Conservation (phyloP, 2,329 filamentous ascomycete species). For the Fusarium mangiferae region DNA sequence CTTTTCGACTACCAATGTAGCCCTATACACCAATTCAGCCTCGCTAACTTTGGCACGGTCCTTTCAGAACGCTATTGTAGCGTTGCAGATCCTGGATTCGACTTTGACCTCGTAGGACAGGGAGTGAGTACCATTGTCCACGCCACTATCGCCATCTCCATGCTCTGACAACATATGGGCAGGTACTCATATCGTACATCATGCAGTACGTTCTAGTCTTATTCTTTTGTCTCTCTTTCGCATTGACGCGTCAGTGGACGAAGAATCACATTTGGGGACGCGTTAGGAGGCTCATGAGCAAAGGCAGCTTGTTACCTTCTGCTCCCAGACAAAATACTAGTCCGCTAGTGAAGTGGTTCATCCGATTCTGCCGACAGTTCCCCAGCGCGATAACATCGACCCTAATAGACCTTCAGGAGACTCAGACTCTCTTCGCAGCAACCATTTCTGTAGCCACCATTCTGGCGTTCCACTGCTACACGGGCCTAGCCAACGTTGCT, state of each 20-base stretch:
- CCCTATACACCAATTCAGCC: not conserved
- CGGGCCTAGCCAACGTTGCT: not conserved
- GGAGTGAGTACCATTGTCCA: not conserved
- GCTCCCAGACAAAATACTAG: fast-evolving
- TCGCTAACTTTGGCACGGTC: not conserved
- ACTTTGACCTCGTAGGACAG: not conserved
- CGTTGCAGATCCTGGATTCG: not conserved
- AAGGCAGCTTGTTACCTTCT: fast-evolving
- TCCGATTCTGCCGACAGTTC: not conserved
- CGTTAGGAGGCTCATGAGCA: not conserved
- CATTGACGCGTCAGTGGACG: not conserved
- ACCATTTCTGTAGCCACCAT: not conserved
- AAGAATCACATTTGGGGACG: not conserved
- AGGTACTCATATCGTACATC: not conserved
- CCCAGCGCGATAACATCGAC: not conserved
- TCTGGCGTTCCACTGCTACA: not conserved
- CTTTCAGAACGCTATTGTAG: not conserved
- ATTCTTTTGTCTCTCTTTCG: not conserved
- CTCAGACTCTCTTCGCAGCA: not conserved
- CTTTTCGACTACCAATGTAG: not conserved
- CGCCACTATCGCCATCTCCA: not conserved
- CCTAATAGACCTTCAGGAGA: not conserved
- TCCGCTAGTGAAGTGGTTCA: not conserved
- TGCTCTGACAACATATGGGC: not conserved
- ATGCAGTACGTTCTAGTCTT: not conserved